phyloP scores from a whole-genome alignment of 768 basidiomycete species.

The Lentinus tigrinus region DNA sequence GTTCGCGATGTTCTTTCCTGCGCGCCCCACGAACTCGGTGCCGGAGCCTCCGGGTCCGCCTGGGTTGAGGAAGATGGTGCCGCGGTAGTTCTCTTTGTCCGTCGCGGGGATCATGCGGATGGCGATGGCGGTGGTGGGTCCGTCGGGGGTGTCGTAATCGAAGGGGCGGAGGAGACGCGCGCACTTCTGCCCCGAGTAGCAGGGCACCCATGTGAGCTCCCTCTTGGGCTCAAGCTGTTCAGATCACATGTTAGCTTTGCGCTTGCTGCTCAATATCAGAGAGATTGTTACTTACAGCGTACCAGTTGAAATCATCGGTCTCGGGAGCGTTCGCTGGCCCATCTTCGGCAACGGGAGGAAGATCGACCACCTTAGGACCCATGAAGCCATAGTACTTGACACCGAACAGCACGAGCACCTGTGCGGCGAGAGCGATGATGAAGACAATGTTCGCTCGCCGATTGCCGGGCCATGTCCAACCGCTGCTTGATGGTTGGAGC shows the following conservation, averaged over 20 bases:
- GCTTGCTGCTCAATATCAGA: neutral
- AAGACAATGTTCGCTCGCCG: too few species aligned
- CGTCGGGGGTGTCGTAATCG: constrained; percentile 17
- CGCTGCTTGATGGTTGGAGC: too few species aligned
- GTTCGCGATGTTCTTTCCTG: constrained; percentile 12
- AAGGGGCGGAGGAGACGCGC: constrained; percentile 21
- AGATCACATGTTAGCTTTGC: neutral
- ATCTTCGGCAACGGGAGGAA: too few species aligned
- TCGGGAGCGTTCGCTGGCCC: too few species aligned
- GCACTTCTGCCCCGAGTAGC: constrained; percentile 14
- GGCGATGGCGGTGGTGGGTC: constrained; percentile 17
- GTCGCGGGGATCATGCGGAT: constrained; percentile 18
- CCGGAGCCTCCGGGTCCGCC: constrained; percentile 20
- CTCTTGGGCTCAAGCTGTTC: neutral
- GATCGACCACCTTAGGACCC: too few species aligned
- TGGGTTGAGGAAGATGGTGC: constrained; percentile 19
- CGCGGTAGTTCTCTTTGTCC: constrained; percentile 10
- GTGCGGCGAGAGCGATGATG: too few species aligned
- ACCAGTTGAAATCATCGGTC: neutral
- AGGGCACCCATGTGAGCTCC: constrained; percentile 12
- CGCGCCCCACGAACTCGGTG: constrained; percentile 1
- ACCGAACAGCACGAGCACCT: too few species aligned
- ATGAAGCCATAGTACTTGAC: too few species aligned
- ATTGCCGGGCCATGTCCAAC: too few species aligned
- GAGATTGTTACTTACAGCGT: neutral